A percentile compares a stretch with the other conserved stretches of the same genome.
Conservation (phyloP, 352 stramenopile genomes). For the Stramenopiles sp. region DNA sequence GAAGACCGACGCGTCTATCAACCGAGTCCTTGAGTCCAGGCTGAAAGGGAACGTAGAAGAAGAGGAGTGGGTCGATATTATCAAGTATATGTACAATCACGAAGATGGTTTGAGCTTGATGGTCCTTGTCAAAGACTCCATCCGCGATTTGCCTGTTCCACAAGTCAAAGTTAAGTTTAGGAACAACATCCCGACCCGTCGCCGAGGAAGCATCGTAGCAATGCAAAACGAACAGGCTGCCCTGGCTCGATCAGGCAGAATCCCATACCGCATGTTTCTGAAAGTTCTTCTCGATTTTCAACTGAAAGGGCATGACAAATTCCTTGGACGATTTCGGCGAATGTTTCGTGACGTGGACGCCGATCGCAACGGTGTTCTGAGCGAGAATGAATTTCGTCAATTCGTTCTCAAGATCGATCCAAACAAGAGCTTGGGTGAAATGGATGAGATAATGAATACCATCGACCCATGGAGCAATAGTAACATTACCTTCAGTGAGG, state of each 20-base stretch:
- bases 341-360: constrained; percentile 33
- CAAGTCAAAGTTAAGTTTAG: neutral
- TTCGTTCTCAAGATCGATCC: constrained; percentile 16
- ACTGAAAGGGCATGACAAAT: constrained; percentile 36
- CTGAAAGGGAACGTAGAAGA: constrained; percentile 30
- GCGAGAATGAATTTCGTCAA: constrained; percentile 23
- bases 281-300: constrained; percentile 48
- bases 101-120: constrained; percentile 32
- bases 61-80: constrained; percentile 43
- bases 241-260: neutral
- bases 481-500: constrained; percentile 47
- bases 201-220: neutral
- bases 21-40: constrained; percentile 30
- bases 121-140: constrained; percentile 9
- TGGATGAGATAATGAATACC: constrained; percentile 31
- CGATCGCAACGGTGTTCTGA: constrained; percentile 39
- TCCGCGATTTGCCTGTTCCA: neutral
- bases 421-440: constrained; percentile 16
- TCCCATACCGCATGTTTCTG: constrained; percentile 40
- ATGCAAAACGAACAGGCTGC: neutral
- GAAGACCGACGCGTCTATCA: constrained; percentile 38
- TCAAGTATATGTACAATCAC: constrained; percentile 48
- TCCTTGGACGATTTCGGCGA: constrained; percentile 35
- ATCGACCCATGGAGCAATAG: constrained; percentile 44
- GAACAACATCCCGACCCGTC: neutral